These are phyloP conservation scores for Eucalyptus cladocalyx DNA, from an alignment of 345 rosid genomes.

Conservation along the genomic window DNA sequence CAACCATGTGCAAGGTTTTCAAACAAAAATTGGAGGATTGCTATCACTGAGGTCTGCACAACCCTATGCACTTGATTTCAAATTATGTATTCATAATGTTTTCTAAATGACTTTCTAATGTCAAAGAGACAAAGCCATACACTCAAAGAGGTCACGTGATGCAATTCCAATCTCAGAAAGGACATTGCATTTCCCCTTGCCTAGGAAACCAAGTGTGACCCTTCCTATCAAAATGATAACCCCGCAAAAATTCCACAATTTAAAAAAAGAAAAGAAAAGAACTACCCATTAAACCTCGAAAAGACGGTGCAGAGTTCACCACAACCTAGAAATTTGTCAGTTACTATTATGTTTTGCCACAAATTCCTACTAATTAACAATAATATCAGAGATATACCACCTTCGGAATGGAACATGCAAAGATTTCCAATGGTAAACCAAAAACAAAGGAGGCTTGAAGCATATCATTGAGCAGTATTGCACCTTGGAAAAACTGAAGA, in stretches of 20 bases:
- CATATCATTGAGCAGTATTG: neutral
- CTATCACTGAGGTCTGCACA: neutral
- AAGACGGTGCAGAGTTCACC: neutral
- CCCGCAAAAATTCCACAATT: neutral
- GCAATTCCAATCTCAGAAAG: neutral
- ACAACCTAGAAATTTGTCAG: neutral
- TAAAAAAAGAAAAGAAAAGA: neutral
- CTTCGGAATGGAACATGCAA: neutral
- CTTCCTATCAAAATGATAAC: neutral
- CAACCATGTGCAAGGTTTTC: neutral
- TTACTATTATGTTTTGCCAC: neutral
- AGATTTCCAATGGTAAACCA: neutral
- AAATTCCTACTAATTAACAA: neutral
- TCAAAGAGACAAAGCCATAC: neutral
- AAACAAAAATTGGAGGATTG: neutral
- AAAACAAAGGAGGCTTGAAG: neutral
- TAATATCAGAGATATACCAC: neutral
- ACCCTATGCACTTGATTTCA: neutral
- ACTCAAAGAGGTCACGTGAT: neutral
- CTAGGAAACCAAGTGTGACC: neutral
- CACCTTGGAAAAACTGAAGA: constrained; percentile 61
- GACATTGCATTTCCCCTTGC: neutral
- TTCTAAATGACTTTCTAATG: neutral
- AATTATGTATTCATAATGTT: neutral
- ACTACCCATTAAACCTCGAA: neutral